These are phyloP conservation scores for Microcos paniculata DNA, from an alignment of 345 rosid species.

Conservation along the genomic window DNA sequence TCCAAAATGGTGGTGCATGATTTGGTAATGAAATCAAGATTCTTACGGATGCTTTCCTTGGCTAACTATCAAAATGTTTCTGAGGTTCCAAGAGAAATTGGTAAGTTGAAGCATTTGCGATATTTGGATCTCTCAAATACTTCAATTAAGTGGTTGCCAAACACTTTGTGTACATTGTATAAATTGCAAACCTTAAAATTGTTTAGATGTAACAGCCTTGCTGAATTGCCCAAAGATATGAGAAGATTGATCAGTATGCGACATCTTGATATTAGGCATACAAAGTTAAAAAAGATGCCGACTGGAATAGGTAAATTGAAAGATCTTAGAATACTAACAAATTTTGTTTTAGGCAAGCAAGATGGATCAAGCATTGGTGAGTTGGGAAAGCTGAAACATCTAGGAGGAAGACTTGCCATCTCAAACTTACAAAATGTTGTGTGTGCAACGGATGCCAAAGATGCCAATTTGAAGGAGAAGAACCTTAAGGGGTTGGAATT, in stretches of 20 bases:
- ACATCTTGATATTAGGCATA: conserved; percentile 27
- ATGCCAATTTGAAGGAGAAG: too few relatives aligned
- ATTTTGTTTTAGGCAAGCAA: conserved; percentile 28
- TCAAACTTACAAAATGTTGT: conserved; percentile 27
- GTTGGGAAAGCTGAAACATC: conserved; percentile 28
- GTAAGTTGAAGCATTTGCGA: neutral
- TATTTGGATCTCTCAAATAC: conserved; percentile 15
- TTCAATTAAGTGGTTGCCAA: neutral
- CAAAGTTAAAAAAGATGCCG: conserved; percentile 33
- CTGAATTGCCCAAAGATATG: conserved; percentile 31
- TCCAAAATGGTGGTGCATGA: neutral
- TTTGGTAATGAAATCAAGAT: too few relatives aligned
- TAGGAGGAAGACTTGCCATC: conserved; percentile 37
- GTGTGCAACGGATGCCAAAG: too few relatives aligned
- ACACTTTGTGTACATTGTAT: conserved; percentile 20
- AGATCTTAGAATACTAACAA: conserved; percentile 29
- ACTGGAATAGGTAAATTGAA: conserved; percentile 29
- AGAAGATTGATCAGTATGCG: conserved; percentile 35
- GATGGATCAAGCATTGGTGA: conserved; percentile 32
- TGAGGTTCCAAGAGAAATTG: conserved; percentile 3
- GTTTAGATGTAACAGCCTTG: conserved; percentile 19
- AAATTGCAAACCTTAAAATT: conserved; percentile 36
- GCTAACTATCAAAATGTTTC: neutral
- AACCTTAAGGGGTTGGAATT: too few relatives aligned
- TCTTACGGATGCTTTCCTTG: conserved; percentile 6